A percentile compares a stretch with the other conserved stretches of the same genome.
phyloP scores from a whole-genome alignment of 768 basidiomycete genomes.

The Daedaleopsis sinensis region DNA sequence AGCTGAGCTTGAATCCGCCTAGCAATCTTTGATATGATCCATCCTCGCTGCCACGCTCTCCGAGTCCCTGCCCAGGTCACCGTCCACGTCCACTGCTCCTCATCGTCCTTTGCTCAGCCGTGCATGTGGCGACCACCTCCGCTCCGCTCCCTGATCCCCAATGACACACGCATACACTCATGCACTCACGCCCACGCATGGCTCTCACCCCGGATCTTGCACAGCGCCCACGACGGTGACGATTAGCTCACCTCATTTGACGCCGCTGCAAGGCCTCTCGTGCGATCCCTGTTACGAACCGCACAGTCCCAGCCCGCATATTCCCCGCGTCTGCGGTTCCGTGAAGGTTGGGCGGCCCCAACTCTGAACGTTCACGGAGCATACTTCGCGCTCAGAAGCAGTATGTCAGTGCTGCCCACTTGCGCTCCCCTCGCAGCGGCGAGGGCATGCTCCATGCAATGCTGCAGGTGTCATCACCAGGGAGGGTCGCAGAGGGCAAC shows the following conservation, averaged over 20 bases:
- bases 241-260: background rate
- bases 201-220: constrained; percentile 1
- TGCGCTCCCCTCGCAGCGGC: too few relatives aligned
- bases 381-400: background rate
- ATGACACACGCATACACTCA: background rate
- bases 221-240: background rate
- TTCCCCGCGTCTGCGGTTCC: background rate
- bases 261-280: background rate
- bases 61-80: background rate
- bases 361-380: background rate
- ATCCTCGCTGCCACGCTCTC: background rate
- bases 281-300: background rate
- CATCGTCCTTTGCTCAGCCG: background rate
- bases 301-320: background rate
- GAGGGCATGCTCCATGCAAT: background rate
- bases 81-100: background rate
- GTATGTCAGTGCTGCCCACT: background rate
- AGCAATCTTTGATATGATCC: background rate
- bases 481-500: background rate
- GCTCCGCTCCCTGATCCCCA: background rate
- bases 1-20: constrained; percentile 7
- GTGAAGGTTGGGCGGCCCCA: background rate
- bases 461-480: background rate
- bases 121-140: background rate
- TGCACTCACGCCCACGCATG: background rate